Evolutionary conservation across 352 stramenopile genomes (phyloP), one percentile per base, ranked within the genome.

Genomic region (Globisporangium megalacanthum): DNA sequence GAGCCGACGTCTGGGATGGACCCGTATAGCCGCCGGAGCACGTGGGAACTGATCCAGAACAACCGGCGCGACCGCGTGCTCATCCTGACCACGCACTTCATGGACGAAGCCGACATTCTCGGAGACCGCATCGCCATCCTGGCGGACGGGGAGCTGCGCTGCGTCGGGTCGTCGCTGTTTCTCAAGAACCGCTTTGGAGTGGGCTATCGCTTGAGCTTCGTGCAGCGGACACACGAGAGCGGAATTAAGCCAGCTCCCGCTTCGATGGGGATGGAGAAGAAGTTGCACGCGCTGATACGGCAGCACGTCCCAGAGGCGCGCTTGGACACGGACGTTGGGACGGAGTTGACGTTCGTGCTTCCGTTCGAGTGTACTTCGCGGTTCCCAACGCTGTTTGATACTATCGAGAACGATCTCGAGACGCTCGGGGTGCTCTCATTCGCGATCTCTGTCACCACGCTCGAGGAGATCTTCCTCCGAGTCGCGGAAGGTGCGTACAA

Each of bases 1-100:
- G 89, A 98, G 56, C 92, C 94, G 14, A 97, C 91, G 22, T 97
- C 90, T 41, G 94, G 89, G 0, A 92, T 98, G 88, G 92, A 98
- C 63, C 90, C 92, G 10, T 99, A 98, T 63, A 91, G 78, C 51
- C 77, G 81, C 15, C 75, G 79, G 2, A 86, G 67, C 52, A 88
- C 68, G 11, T 98, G 94, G 94, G 76, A 97, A 33, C 56, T 97
- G 15, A 85, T 92, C 60, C 72, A 83, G n/a, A 65, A 67, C 56
- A 77, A 79, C 58, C 70, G 77, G 4, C 31, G 63, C 15, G 71
- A 74, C 15, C 75, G 84, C 15, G 64, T 95, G 11, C 65, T 98
- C 9, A 78, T 98, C 31, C 66, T 98, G 17, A 96, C 85, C 29
- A 97, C 90, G 11, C 92, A 98, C 54, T 93, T 90, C 51, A 91